Evolutionary conservation across 352 stramenopile genomes (phyloP), one percentile per base, ranked within the genome.

Genomic region (Phytophthora sp.): DNA sequence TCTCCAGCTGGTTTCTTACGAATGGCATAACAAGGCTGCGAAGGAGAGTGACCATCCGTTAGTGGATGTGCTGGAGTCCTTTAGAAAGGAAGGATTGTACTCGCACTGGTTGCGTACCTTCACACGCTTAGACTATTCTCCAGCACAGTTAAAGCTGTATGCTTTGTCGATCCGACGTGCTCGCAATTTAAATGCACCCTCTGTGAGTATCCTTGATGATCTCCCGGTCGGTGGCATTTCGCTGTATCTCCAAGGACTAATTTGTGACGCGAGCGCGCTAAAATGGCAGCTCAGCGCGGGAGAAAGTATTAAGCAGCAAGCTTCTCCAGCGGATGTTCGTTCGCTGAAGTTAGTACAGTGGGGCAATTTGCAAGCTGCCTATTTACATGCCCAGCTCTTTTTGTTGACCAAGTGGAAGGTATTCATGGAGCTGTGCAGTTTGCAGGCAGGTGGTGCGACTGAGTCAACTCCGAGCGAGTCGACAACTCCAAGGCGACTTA

Each of bases 401-500:
- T 74, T 72, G 24, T 39, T 92, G 42, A 34, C 63, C 3, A 69
- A 72, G 31, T 92, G 82, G 82, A 89, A 88, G 55, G 58, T 80
- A 20, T 89, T 92, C 48, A 92, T 92, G 82, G 79, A 92, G 43
- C 39, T 92, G 3, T 84, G 75, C 30, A 84, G 76, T 17, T 52
- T 91, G 3, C 79, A 89, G 43, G 34, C 59, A 13, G 68, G 62
- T n/a, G 24, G 37, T 27, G 34, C 27, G 8, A n/a, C 32, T 24
- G 34, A 54, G 23, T 38, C 23, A 42, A 56, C 54, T 24, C 7
- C 43, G 12, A 39, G 24, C 26, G 48, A 58, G 35, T 10, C 32
- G 17, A 53, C 45, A 1, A 59, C 48, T 5, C 44, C 48, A 12
- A 63, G 52, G 26, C 44, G 21, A 5, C 54, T 72, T 4, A 92